A percentile compares a stretch with the other conserved stretches of the same genome.
These are phyloP conservation scores for Mycena albidolilacea DNA, from an alignment of 768 basidiomycete species.

Conservation along the genomic window DNA sequence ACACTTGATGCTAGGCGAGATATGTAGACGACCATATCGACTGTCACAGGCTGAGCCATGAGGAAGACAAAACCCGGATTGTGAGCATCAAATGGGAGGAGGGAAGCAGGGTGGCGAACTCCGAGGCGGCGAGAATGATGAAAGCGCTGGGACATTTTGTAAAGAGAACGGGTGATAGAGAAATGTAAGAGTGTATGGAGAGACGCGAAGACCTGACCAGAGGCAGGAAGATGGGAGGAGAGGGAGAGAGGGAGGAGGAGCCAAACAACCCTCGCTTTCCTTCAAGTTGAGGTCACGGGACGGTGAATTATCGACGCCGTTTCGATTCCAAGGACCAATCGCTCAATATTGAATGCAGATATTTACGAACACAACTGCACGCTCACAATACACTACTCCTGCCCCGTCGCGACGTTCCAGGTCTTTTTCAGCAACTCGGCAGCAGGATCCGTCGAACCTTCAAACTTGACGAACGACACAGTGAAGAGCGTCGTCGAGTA, in stretches of 20 bases:
- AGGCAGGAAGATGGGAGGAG: slow-evolving; percentile 30
- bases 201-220: slow-evolving; percentile 35
- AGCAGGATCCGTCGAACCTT: slow-evolving; percentile 70
- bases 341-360: slow-evolving; percentile 4
- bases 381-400: slow-evolving; percentile 50
- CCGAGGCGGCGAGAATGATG: slow-evolving; percentile 29
- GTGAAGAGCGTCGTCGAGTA: slow-evolving; percentile 80
- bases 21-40: slow-evolving; percentile 90
- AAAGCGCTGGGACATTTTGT: slow-evolving; percentile 39
- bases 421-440: slow-evolving; percentile 73
- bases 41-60: slow-evolving; percentile 81
- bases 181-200: slow-evolving; percentile 42
- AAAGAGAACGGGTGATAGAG: slow-evolving; percentile 44
- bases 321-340: too few species aligned
- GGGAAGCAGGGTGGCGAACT: slow-evolving; percentile 81
- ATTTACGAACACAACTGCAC: slow-evolving; percentile 6
- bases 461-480: slow-evolving; percentile 77
- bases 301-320: neutral
- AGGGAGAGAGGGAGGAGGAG: slow-evolving; percentile 20
- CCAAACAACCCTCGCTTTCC: slow-evolving; percentile 27
- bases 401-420: slow-evolving; percentile 81
- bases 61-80: slow-evolving; percentile 87
- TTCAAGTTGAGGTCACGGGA: slow-evolving; percentile 31
- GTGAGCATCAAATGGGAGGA: slow-evolving; percentile 82
- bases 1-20: slow-evolving; percentile 84